A percentile compares a stretch with the other conserved stretches of the same genome.
Conservation (phyloP, 139 green algal genomes). For the Coelastrella sp. region DNA sequence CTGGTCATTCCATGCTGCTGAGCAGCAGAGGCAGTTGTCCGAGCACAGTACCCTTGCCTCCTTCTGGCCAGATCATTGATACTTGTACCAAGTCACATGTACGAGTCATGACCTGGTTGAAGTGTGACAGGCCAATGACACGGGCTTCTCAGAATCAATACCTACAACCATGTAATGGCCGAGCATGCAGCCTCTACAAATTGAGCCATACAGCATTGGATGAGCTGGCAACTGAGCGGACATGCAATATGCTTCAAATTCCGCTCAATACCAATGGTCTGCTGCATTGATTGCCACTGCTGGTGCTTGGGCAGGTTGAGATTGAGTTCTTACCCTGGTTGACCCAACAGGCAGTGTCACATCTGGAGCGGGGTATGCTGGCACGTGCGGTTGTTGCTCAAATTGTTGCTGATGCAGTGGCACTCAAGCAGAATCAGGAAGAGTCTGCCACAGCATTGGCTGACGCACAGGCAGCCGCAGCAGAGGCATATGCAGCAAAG, state of each 20-base stretch:
- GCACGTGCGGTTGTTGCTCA: slow-evolving; percentile 46
- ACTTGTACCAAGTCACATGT: background rate
- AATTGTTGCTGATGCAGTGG: slow-evolving; percentile 51
- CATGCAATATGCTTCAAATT: background rate
- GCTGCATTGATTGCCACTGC: background rate
- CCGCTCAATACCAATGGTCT: background rate
- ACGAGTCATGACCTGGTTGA: background rate
- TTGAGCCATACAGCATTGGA: too few relatives aligned
- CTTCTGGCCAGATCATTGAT: too few relatives aligned
- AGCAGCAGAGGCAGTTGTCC: too few relatives aligned
- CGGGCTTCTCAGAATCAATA: too few relatives aligned
- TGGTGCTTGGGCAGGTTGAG: slow-evolving; percentile 58
- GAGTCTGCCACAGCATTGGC: slow-evolving; percentile 20
- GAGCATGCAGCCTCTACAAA: background rate
- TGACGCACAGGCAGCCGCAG: slow-evolving; percentile 40
- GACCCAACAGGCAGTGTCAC: slow-evolving; percentile 60
- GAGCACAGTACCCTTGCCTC: too few relatives aligned
- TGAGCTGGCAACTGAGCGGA: too few relatives aligned
- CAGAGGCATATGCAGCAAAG: slow-evolving; percentile 49
- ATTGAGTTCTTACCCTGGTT: slow-evolving; percentile 85
- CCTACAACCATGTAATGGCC: background rate
- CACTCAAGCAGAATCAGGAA: slow-evolving; percentile 24
- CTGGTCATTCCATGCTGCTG: too few relatives aligned
- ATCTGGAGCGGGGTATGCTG: slow-evolving; percentile 46
- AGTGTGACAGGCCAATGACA: too few relatives aligned